These are phyloP conservation scores for Pyronema domesticum DNA, from an alignment of 495 filamentous ascomycete species.

Conservation along the genomic window DNA sequence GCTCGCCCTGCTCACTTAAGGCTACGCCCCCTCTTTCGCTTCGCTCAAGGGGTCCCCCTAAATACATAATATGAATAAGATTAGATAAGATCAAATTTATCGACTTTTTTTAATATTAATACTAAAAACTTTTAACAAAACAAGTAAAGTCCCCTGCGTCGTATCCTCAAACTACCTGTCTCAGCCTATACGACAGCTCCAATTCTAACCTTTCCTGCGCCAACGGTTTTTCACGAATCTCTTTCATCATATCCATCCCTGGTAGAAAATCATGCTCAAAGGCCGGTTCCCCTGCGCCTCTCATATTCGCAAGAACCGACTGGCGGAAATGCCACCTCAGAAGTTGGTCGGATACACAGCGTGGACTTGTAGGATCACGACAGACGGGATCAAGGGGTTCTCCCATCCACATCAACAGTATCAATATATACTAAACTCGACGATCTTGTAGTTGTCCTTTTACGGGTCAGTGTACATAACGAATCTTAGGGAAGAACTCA, in stretches of 20 bases:
- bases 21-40: neutral
- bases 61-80: too few relatives aligned
- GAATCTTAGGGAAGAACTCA: conserved; percentile 4
- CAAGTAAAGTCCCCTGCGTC: too few relatives aligned
- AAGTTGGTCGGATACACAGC: conserved; percentile 19
- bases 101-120: too few relatives aligned
- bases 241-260: conserved; percentile 21
- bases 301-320: conserved; percentile 24
- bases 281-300: conserved; percentile 23
- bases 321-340: conserved; percentile 26
- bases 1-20: neutral
- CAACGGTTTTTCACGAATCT: conserved; percentile 15
- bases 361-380: conserved; percentile 14
- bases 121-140: too few relatives aligned
- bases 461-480: neutral
- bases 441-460: conserved; percentile 24
- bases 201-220: conserved; percentile 19
- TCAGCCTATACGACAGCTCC: conserved; percentile 9
- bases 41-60: too few relatives aligned
- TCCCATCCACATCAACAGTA: conserved; percentile 17
- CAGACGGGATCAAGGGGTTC: conserved; percentile 16
- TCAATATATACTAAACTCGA: conserved; percentile 15
- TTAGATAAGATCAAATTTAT: too few relatives aligned
- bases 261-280: conserved; percentile 26
- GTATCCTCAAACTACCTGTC: too few relatives aligned